Evolutionary conservation across 2,329 filamentous ascomycete genomes (phyloP), one percentile per base, ranked within the genome.

Genomic region (Pseudodiploospora longispora): DNA sequence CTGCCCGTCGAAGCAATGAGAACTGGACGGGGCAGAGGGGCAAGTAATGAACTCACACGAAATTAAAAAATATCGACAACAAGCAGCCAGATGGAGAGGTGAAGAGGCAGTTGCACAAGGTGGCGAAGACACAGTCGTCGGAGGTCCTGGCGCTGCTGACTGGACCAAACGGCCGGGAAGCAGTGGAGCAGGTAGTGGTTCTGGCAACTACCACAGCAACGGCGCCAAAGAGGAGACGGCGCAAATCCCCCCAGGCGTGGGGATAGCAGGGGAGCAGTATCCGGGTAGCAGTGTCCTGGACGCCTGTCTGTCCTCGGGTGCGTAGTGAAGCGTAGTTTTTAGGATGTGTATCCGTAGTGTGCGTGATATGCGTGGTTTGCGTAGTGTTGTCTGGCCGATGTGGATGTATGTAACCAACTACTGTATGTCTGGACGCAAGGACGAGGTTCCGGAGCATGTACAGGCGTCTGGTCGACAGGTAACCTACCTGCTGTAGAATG

Each of bases 111-210:
- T 40, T 41, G 41, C 31, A 41, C 31, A 31, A n/a, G 31, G 45
- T 41, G 45, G 45, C 42, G 39, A 47, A 42, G 42, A 19, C 46
- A 41, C 46, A 45, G 46, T 42, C 42, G 41, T 38, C 42, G 42
- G 42, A 40, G 37, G 31, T 30, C 39, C 30, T 29, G 30, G 39
- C 30, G 30, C 39, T 19, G 19, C 19, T 41, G 30, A 35, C 38
- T 40, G 38, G 38, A 30, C 28, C 38, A 40, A 40, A 40, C 28
- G 30, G 30, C 34, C 38, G n/a, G 37, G 34, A 19, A 45, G 38
- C 29, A 33, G 35, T 41, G 40, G 38, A 41, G 36, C 19, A 30
- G 41, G 41, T 36, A 40, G 38, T 32, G 37, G 37, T 38, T 44
- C 37, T 12, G 38, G 29, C 30, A 27, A 40, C 38, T 40, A 29